Percentiles rank a stretch among this genome's conserved stretches.
Evolutionary conservation across 208 protist species (phyloP).

Genomic region (Blechomonas ayalai): DNA sequence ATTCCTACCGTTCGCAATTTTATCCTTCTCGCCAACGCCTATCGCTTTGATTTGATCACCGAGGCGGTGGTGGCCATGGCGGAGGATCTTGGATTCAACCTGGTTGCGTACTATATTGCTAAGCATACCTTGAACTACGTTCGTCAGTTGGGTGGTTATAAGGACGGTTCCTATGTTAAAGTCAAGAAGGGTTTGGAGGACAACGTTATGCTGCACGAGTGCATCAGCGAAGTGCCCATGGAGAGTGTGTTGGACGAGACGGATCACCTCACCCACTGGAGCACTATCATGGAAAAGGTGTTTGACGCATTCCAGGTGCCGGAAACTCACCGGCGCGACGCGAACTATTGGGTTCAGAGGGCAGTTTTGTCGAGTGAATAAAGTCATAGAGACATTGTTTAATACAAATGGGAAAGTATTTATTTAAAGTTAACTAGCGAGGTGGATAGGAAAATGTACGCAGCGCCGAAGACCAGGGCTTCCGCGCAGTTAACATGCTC

Average conservation of each 20-base stretch:
- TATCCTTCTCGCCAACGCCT: slow-evolving; percentile 71
- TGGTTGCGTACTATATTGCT: slow-evolving; percentile 88
- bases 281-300: slow-evolving; percentile 69
- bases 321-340: slow-evolving; percentile 26
- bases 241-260: slow-evolving; percentile 51
- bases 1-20: slow-evolving; percentile 82
- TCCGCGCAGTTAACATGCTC: too few species aligned
- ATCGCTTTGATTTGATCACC: slow-evolving; percentile 81
- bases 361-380: too few species aligned
- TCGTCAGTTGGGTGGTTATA: slow-evolving; percentile 85
- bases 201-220: slow-evolving; percentile 84
- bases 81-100: slow-evolving; percentile 78
- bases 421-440: too few species aligned
- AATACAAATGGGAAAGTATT: neutral
- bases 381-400: neutral
- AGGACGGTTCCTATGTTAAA: slow-evolving; percentile 85
- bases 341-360: slow-evolving; percentile 42
- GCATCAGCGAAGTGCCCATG: slow-evolving; percentile 56
- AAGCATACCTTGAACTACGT: slow-evolving; percentile 90
- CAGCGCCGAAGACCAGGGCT: too few species aligned
- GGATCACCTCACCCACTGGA: slow-evolving; percentile 37
- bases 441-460: too few species aligned
- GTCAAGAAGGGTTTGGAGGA: slow-evolving; percentile 84
- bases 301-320: slow-evolving; percentile 81
- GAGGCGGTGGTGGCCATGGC: slow-evolving; percentile 63